Evolutionary conservation across 495 filamentous ascomycete genomes (phyloP).

Genomic region (Podospora anserina): DNA sequence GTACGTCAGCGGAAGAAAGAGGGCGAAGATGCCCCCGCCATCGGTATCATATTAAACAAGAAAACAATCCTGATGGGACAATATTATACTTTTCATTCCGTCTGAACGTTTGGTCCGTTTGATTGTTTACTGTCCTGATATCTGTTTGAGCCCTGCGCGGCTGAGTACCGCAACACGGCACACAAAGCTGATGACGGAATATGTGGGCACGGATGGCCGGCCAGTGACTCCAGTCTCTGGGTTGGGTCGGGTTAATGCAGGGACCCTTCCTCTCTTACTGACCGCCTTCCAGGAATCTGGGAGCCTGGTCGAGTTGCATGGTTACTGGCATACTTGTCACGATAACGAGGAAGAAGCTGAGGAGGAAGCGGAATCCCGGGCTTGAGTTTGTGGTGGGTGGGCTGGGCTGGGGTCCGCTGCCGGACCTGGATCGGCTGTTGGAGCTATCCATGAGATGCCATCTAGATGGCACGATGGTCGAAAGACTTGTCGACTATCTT

Average conservation of each 20-base stretch:
- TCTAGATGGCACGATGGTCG: too few species aligned
- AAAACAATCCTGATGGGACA: neutral
- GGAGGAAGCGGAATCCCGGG: neutral
- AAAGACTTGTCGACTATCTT: too few species aligned
- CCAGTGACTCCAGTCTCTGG: neutral
- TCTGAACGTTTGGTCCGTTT: neutral
- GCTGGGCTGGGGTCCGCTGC: neutral
- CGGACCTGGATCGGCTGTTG: neutral
- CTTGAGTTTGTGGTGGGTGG: neutral
- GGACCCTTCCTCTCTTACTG: neutral
- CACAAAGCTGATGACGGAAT: neutral
- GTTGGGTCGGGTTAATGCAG: neutral
- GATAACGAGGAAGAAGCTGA: neutral
- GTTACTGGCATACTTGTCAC: neutral
- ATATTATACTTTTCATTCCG: too few species aligned
- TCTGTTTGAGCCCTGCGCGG: neutral
- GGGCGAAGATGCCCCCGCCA: neutral
- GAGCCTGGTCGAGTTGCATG: neutral
- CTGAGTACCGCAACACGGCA: neutral
- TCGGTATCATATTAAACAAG: neutral
- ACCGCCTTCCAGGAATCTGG: neutral
- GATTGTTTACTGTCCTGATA: neutral
- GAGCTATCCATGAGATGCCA: neutral
- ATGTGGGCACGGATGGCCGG: neutral
- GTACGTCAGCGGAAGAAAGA: slow-evolving; percentile 1